Evolutionary conservation across 192 early-diverging fungal genomes (phyloP).

Genomic region (Ambispora gerdemannii): DNA sequence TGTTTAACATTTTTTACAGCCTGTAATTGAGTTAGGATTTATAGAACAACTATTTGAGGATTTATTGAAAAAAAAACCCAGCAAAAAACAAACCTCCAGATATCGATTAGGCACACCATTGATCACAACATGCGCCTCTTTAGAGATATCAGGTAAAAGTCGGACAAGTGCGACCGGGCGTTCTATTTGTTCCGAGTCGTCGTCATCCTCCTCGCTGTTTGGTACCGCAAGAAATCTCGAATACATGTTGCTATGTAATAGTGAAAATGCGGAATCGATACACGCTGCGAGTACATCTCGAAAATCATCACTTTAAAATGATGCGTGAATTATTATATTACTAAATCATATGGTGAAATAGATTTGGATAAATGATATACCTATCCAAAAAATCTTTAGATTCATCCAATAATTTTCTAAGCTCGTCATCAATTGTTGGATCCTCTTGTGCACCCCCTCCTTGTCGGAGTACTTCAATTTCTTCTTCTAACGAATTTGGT

Average conservation of each 20-base stretch:
- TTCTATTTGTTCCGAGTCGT: slow-evolving; percentile 44
- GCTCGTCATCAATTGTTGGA: slow-evolving; percentile 55
- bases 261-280: slow-evolving; percentile 42
- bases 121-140: slow-evolving; percentile 68
- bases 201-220: slow-evolving; percentile 45
- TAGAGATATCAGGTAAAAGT: slow-evolving; percentile 63
- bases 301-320: slow-evolving; percentile 46
- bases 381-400: slow-evolving; percentile 86
- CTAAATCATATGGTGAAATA: neutral
- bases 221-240: slow-evolving; percentile 40
- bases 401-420: slow-evolving; percentile 78
- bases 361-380: slow-evolving; percentile 35
- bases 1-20: slow-evolving; percentile 66
- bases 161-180: slow-evolving; percentile 60
- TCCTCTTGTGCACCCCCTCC: slow-evolving; percentile 45
- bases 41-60: neutral
- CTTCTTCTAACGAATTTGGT: slow-evolving; percentile 58
- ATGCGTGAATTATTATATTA: slow-evolving; percentile 34
- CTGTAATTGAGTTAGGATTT: slow-evolving; percentile 31
- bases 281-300: slow-evolving; percentile 40
- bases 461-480: slow-evolving; percentile 58
- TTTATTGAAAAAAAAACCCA: neutral
- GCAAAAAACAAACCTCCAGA: slow-evolving; percentile 48
- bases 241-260: slow-evolving; percentile 42
- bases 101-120: slow-evolving; percentile 73